Conservation (phyloP, 1,139 yeast species). For the Taphrina confusa region DNA sequence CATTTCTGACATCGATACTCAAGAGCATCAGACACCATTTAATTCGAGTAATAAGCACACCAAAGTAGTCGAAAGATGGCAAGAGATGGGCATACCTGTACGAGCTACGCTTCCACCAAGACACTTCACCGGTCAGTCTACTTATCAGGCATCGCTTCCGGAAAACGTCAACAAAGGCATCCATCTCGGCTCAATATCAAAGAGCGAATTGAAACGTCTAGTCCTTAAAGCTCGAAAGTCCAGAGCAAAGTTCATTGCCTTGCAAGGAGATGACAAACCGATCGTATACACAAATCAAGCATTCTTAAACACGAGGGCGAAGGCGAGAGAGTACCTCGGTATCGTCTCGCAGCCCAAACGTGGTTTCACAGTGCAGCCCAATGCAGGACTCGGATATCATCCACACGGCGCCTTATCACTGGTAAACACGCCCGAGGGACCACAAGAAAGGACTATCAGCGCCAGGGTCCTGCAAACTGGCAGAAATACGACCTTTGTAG, state of each 20-base stretch:
- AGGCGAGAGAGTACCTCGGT: neutral
- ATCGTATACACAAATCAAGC: neutral
- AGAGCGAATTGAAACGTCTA: neutral
- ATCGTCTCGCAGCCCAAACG: neutral
- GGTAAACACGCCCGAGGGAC: conserved; percentile 26
- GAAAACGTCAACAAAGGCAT: conserved; percentile 16
- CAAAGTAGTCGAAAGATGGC: conserved; percentile 23
- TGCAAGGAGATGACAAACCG: neutral
- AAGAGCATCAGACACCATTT: conserved; percentile 33
- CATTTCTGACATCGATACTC: conserved; percentile 25
- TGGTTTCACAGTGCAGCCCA: conserved; percentile 13
- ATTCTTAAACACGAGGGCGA: neutral
- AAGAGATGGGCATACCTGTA: conserved; percentile 30
- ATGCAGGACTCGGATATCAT: conserved; percentile 27
- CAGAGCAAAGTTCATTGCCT: neutral
- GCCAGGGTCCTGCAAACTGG: conserved; percentile 17
- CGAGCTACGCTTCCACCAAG: neutral
- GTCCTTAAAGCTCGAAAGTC: neutral
- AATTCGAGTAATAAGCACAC: conserved; percentile 19
- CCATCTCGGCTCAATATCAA: neutral
- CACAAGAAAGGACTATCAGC: conserved; percentile 11
- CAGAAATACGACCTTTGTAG: conserved; percentile 8
- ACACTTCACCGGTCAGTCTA: neutral
- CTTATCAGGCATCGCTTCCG: conserved; percentile 1
- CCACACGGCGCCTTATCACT: conserved; percentile 30